A percentile compares a stretch with the other conserved stretches of the same genome.
Conservation (phyloP, 2,329 filamentous ascomycete genomes). For the Dendryphion nanum region DNA sequence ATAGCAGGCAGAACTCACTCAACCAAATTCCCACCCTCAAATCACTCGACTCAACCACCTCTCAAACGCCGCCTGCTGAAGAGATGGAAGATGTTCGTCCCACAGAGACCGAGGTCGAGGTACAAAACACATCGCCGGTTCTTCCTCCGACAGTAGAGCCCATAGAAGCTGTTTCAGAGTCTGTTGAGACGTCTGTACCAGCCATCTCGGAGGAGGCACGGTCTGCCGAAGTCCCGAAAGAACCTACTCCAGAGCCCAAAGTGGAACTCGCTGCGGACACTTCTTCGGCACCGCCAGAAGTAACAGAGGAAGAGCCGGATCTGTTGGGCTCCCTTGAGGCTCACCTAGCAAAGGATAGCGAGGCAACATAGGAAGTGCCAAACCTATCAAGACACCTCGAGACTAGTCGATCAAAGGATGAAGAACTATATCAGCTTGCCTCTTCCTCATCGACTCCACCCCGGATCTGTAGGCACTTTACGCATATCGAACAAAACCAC, state of each 20-base stretch:
- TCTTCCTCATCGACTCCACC: too few species aligned
- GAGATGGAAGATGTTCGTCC: background rate
- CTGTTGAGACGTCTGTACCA: background rate
- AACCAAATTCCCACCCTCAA: constrained; percentile 23
- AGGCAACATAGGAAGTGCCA: too few species aligned
- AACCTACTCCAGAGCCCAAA: background rate
- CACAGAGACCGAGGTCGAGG: background rate
- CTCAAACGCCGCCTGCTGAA: background rate
- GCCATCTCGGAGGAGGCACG: background rate
- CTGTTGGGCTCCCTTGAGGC: constrained; percentile 49
- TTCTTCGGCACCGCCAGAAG: constrained; percentile 1
- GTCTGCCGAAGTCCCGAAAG: background rate
- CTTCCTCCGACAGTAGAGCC: background rate
- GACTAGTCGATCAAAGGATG: too few species aligned
- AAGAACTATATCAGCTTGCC: too few species aligned
- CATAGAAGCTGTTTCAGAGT: background rate
- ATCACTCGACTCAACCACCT: background rate
- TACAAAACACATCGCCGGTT: background rate
- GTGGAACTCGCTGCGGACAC: background rate
- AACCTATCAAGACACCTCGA: too few species aligned
- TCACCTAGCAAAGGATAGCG: constrained; percentile 39
- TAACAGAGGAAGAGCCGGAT: constrained; percentile 43
- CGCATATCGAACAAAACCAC: too few species aligned
- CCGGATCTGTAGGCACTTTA: too few species aligned
- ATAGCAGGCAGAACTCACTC: constrained; percentile 39